These are phyloP conservation scores for Fusarium kyushuense DNA, from an alignment of 2,329 filamentous ascomycete species.

Conservation along the genomic window DNA sequence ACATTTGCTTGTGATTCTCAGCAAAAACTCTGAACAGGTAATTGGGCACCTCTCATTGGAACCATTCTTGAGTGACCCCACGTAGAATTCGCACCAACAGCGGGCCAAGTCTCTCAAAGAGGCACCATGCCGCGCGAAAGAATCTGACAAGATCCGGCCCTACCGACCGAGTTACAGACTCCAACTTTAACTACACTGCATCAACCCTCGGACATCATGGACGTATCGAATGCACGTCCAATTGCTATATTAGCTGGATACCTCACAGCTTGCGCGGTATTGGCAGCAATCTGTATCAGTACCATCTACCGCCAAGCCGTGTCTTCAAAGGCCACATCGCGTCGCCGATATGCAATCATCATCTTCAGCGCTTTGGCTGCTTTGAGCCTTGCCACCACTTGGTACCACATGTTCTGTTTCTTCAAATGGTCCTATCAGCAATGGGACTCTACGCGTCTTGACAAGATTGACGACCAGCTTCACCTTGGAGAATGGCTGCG, in stretches of 20 bases:
- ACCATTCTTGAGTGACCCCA: background rate
- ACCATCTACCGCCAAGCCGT: background rate
- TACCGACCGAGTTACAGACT: background rate
- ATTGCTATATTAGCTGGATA: background rate
- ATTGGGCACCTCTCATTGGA: background rate
- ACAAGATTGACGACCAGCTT: background rate
- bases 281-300: background rate
- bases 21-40: background rate
- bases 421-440: constrained; percentile 2
- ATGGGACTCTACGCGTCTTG: background rate
- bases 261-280: background rate
- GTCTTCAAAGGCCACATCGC: background rate
- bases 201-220: background rate
- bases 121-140: background rate
- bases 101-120: background rate
- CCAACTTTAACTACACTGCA: background rate
- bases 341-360: background rate
- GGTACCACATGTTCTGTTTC: background rate
- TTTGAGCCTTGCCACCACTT: background rate
- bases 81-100: background rate
- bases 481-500: constrained; percentile 1
- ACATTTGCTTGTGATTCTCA: constrained; percentile 7
- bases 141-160: background rate
- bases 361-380: background rate
- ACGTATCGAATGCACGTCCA: background rate